Evolutionary conservation across 148 eudicot genomes (phyloP), one percentile per base, ranked within the genome.

Genomic region (Camellia japonica): DNA sequence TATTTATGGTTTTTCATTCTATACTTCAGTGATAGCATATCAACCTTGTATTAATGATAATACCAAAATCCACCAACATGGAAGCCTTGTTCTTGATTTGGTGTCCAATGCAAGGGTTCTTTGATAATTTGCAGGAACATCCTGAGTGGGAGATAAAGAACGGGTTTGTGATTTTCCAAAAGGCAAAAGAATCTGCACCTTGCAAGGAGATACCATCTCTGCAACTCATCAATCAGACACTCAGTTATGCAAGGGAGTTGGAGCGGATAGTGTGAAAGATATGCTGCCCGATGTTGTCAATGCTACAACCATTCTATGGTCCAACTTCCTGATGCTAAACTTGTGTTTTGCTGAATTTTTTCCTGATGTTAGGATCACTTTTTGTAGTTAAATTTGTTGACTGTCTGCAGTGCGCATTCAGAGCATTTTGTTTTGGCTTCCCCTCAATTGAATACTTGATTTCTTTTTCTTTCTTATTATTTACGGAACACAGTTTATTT

Each of bases 131-230:
- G 79, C 91, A 96, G 99, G 99, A 91, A 20, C 97, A 96, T 81
- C 90, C 93, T 12, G 97, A 93, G 73, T 96, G 99, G 99, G 98
- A 96, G 86, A 85, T 96, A 42, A 89, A 89, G 86, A 84, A 89
- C 42, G 97, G 97, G 55, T 78, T 6, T 69, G 91, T 96, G 54
- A 69, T 81, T 73, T 96, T 96, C 87, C 93, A 92, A 81, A 88
- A 83, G 81, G 93, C 99, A 0, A 96, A 91, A 86, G 99, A 93
- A 23, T 85, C 91, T 68, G 91, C 88, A 3, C 88, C 92, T 6
- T 91, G 98, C 95, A 93, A 93, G 90, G 99, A 96, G 85, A 93
- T 93, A 43, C 99, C 99, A 0, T 93, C 98, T 68, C 84, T 93
- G 77, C 95, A 90, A 56, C 94, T 96, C 78, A 96, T 96, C 84